These are phyloP conservation scores for Radiomyces spectabilis DNA, from an alignment of 192 early-diverging fungal genomes.

Conservation along the genomic window DNA sequence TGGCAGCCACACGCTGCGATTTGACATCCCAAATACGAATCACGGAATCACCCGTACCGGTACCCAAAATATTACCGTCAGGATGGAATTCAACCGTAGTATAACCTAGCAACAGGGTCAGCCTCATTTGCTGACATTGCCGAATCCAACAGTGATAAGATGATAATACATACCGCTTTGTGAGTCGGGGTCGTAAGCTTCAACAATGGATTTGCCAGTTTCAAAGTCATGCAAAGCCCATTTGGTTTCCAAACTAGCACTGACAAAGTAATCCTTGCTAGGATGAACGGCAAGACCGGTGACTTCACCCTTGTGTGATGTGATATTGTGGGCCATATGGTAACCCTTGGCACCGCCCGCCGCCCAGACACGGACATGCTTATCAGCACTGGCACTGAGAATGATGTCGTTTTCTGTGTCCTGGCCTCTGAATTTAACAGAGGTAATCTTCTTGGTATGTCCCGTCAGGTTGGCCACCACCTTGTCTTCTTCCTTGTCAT, in stretches of 20 bases:
- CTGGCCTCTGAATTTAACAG: constrained; percentile 58
- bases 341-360: constrained; percentile 37
- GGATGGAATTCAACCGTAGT: constrained; percentile 76
- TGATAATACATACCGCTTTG: constrained; percentile 40
- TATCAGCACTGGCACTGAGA: constrained; percentile 73
- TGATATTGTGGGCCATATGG: constrained; percentile 43
- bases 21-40: constrained; percentile 85
- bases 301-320: constrained; percentile 64
- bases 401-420: constrained; percentile 43
- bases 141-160: too few species aligned
- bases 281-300: constrained; percentile 74
- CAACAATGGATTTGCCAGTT: constrained; percentile 46
- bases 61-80: constrained; percentile 82
- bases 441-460: constrained; percentile 76
- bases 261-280: constrained; percentile 71
- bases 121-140: too few species aligned
- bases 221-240: constrained; percentile 79
- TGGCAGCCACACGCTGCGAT: constrained; percentile 52
- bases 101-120: constrained; percentile 50
- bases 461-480: constrained; percentile 66
- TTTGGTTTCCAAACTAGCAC: constrained; percentile 60
- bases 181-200: constrained; percentile 25
- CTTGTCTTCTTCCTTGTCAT: constrained; percentile 55
- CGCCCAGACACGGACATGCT: constrained; percentile 72
- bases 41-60: constrained; percentile 62